Base-by-base conservation (phyloP, 2,329 filamentous ascomycete species). In the Monosporascus sp. region DNA sequence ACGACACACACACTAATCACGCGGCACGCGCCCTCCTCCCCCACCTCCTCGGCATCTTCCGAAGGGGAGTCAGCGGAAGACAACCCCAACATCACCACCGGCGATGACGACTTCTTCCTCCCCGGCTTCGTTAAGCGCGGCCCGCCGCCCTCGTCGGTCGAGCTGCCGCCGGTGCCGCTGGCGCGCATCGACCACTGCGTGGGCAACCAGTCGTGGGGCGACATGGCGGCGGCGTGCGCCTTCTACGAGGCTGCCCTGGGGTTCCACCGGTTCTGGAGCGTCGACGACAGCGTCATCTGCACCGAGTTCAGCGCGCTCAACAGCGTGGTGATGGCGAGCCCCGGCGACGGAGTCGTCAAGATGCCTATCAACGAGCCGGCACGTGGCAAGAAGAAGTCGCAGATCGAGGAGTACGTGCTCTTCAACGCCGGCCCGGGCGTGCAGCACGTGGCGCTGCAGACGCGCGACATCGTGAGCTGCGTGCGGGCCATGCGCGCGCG, bases 361-460 rank as follows among this genome's bases (percentile, higher is more conserved):
- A 97, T 97, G 91, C 93, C 93, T 65, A 96, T 97, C 81, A 97
- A 97, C 77, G 92, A 97, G 75, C 93, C 93, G 2, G 93, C 93
- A 0, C 77, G 82, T 1, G 93, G 92, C 54, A 94, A 94, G 76
- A 93, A 90, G 74, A 89, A 90, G 72, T 90, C 86, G 11, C 93
- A 97, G 74, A 97, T 97, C 62, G 92, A 97, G 71, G 93, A 97
- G 75, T 92, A 87, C 68, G 85, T 97, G 60, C 79, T 89, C 68
- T 97, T 94, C 78, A 96, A 96, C 76, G 83, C 87, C 49, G 93
- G 93, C 1, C 77, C 92, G 0, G 93, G 93, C 47, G 90, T 97
- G 0, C 93, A 97, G 76, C 93, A 97, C 74, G 94, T 97, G 60
- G 93, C 92, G 14, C 82, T 97, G 18, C 84, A 87, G 18, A 97